Evolutionary conservation across 495 filamentous ascomycete genomes (phyloP), one percentile per base, ranked within the genome.

Genomic region (Hypoxylon rickii): DNA sequence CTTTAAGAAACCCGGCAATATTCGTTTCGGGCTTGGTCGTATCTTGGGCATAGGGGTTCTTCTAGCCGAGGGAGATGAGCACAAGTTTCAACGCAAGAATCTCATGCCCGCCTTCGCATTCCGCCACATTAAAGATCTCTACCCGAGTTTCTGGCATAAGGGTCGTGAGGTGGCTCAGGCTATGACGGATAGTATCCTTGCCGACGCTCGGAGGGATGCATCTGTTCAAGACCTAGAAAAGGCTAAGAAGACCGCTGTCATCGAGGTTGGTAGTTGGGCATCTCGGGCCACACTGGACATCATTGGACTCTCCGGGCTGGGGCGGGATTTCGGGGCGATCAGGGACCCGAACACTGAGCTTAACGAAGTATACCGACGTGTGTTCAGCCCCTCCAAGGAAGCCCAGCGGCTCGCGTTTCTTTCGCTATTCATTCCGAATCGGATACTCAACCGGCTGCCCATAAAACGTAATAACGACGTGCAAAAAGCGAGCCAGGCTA

Each of bases 101-200:
- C 77, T 96, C 1, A 83, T 88, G 76, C 92, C 91, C 1, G 92
- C 90, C 0, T 97, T 97, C 64, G 75, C 85, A 10, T 96, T 88
- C 65, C 80, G 89, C 13, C 92, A 96, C 61, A 74, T 96, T 68
- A 95, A 95, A 65, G 83, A 94, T 44, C 78, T 96, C 0, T 94
- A 94, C 46, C 85, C 92, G 0, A 63, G 86, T 2, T 96, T 97
- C 72, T 96, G 90, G 90, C 34, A 57, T 36, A 96, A 95, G 69
- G 65, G 73, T 6, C 59, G 70, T 15, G 76, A 81, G 50, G 64
- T 70, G 32, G 77, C 78, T 1, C 34, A 69, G 19, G 76, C 70
- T 40, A 81, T 87, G 67, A 76, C 73, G 7, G 55, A 67, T 7
- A 53, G 67, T 10, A 67, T 78, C 13, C 21, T 61, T 7, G 51